Percentiles rank a stretch among this genome's conserved stretches.
Conservation (phyloP, 2,329 filamentous ascomycete species). For the Aspergillus thermomutatus region DNA sequence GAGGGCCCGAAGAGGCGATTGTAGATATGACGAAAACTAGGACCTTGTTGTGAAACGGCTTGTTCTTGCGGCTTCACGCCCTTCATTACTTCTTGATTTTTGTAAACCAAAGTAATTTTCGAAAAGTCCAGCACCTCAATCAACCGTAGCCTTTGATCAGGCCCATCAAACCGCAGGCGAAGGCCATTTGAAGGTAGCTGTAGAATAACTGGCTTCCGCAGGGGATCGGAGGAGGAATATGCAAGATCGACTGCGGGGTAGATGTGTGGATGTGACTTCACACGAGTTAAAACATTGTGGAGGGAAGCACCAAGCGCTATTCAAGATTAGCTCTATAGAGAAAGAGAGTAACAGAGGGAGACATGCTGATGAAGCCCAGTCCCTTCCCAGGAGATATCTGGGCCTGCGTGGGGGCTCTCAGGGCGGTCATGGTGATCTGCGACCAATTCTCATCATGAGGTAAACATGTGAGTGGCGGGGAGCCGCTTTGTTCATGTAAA, state of each 20-base stretch:
- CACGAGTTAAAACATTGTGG: constrained; percentile 79
- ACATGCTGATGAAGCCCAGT: constrained; percentile 59
- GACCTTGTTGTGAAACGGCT: constrained; percentile 51
- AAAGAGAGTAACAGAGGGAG: constrained; percentile 9
- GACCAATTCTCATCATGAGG: constrained; percentile 12
- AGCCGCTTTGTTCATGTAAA: not conserved
- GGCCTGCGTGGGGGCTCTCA: constrained; percentile 40
- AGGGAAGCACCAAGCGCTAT: constrained; percentile 84
- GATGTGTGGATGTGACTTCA: constrained; percentile 80
- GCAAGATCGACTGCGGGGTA: constrained; percentile 81
- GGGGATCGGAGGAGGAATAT: constrained; percentile 72
- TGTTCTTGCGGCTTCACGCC: constrained; percentile 32
- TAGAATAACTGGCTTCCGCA: constrained; percentile 71
- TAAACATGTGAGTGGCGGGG: not conserved
- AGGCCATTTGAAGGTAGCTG: constrained; percentile 80
- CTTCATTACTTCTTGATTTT: constrained; percentile 74
- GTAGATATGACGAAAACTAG: constrained; percentile 85
- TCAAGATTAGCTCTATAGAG: constrained; percentile 21
- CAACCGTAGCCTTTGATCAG: constrained; percentile 83
- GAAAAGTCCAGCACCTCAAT: constrained; percentile 91
- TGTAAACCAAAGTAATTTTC: constrained; percentile 79
- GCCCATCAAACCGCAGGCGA: constrained; percentile 86
- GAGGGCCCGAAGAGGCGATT: constrained; percentile 90
- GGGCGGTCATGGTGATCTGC: constrained; percentile 31
- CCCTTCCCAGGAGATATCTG: constrained; percentile 66